Evolutionary conservation across 805 yeast species (phyloP).

Genomic region (Sugiyamaella smithiae): DNA sequence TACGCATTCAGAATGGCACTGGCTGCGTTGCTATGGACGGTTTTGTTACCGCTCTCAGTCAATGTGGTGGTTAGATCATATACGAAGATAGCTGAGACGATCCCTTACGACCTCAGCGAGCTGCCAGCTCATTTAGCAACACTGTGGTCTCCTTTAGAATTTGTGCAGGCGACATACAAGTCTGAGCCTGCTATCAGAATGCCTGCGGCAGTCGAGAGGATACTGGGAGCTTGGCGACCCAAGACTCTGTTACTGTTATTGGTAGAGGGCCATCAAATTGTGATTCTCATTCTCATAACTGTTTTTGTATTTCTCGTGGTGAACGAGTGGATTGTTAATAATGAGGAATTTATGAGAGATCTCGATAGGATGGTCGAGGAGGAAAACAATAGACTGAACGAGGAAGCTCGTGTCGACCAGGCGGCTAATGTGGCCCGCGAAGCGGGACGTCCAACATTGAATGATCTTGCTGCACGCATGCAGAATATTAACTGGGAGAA

Average conservation of each 20-base stretch:
- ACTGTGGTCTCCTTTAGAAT: constrained; percentile 7
- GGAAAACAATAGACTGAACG: constrained; percentile 5
- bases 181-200: constrained; percentile 8
- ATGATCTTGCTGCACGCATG: constrained; percentile 4
- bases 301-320: constrained; percentile 40
- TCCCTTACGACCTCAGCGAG: constrained; percentile 17
- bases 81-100: constrained; percentile 22
- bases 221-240: background rate
- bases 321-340: constrained; percentile 36
- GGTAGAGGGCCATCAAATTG: constrained; percentile 30
- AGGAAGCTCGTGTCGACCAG: background rate
- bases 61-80: constrained; percentile 24
- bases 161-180: background rate
- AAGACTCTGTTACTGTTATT: constrained; percentile 20
- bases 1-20: constrained; percentile 23
- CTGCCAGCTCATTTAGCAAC: background rate
- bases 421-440: background rate
- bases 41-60: constrained; percentile 27
- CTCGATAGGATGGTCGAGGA: constrained; percentile 13
- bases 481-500: constrained; percentile 16
- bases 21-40: constrained; percentile 27
- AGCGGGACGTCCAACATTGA: background rate
- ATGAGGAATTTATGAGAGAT: constrained; percentile 26
- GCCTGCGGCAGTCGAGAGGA: constrained; percentile 6
- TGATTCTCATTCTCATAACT: constrained; percentile 28